phyloP scores from a whole-genome alignment of 192 early-diverging fungal genomes.

The Backusella australiensis region DNA sequence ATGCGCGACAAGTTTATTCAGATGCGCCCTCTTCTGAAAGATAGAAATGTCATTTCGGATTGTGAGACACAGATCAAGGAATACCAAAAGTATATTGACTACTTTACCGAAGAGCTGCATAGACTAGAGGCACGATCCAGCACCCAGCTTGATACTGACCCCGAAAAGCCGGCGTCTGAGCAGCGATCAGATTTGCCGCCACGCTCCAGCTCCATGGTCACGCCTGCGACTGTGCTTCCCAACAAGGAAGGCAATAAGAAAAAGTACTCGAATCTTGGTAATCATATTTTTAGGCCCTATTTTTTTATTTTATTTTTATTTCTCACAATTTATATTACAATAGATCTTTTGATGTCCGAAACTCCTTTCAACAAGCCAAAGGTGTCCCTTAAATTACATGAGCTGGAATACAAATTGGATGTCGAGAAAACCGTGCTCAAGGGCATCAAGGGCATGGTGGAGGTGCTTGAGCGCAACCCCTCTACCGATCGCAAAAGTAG shows the following conservation, averaged over 20 bases:
- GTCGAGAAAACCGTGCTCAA: constrained; percentile 89
- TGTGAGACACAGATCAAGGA: constrained; percentile 72
- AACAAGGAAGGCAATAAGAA: constrained; percentile 9
- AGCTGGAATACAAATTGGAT: constrained; percentile 86
- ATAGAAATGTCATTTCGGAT: constrained; percentile 63
- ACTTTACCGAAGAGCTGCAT: constrained; percentile 62
- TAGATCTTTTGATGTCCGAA: constrained; percentile 66
- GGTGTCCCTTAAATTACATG: constrained; percentile 77
- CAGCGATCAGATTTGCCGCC: constrained; percentile 3
- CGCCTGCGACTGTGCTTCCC: background rate
- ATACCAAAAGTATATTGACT: constrained; percentile 64
- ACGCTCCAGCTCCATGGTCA: constrained; percentile 19
- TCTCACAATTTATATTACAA: constrained; percentile 36
- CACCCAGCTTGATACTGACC: constrained; percentile 2
- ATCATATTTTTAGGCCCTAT: background rate
- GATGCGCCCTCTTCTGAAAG: constrained; percentile 55
- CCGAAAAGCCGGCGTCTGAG: constrained; percentile 2
- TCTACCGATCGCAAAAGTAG: constrained; percentile 51
- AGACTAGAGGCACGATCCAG: constrained; percentile 54
- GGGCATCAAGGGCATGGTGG: constrained; percentile 65
- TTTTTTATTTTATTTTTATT: constrained; percentile 19
- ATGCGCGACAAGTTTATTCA: constrained; percentile 48
- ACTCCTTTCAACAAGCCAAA: constrained; percentile 65
- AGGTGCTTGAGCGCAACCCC: constrained; percentile 48
- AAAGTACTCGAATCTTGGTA: constrained; percentile 26